These are phyloP conservation scores for Iberis pinnata DNA, from an alignment of 345 rosid species.

Conservation along the genomic window DNA sequence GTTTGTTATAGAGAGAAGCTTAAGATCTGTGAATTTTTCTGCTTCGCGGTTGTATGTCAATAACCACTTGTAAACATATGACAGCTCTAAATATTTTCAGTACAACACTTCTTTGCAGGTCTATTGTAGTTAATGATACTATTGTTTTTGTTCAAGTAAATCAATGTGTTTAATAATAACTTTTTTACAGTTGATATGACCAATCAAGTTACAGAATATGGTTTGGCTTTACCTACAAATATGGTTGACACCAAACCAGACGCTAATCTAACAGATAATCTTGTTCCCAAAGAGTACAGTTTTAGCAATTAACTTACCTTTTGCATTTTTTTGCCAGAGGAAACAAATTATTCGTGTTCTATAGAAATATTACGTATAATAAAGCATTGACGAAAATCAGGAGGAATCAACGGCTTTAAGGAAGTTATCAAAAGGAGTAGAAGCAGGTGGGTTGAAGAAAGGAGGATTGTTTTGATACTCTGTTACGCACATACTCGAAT, in stretches of 20 bases:
- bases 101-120: slow-evolving; percentile 2
- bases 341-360: slow-evolving; percentile 8
- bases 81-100: neutral
- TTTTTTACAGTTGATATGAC: neutral
- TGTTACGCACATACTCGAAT: slow-evolving; percentile 34
- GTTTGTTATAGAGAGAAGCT: slow-evolving; percentile 25
- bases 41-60: slow-evolving; percentile 16
- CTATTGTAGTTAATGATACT: neutral
- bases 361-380: neutral
- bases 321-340: too few relatives aligned
- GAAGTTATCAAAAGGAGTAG: slow-evolving; percentile 57
- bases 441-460: slow-evolving; percentile 44
- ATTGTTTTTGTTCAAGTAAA: neutral
- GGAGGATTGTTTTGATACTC: slow-evolving; percentile 43
- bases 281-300: neutral
- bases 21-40: slow-evolving; percentile 11
- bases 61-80: slow-evolving; percentile 21
- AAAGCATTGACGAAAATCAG: slow-evolving; percentile 10
- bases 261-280: neutral
- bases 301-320: too few relatives aligned
- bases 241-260: slow-evolving; percentile 1
- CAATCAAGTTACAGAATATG: too few relatives aligned
- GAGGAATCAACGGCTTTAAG: slow-evolving; percentile 58
- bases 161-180: neutral
- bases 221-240: slow-evolving; percentile 1